Base-by-base conservation (phyloP, 257 asterid species). In the Solanum chiquidenum region DNA sequence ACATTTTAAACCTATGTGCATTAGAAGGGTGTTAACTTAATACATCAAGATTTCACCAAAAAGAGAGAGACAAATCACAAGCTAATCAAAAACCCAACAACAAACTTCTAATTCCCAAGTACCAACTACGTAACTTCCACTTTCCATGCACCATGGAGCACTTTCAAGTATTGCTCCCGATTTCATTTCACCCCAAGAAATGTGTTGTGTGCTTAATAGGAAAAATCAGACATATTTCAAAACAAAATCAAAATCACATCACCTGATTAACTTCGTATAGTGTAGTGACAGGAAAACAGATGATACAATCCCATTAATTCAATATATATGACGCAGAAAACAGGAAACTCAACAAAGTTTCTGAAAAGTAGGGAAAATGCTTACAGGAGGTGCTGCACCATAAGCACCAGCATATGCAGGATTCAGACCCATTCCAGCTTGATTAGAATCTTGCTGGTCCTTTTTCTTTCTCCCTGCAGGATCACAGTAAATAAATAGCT, bases 351-450 rank as follows among this genome's bases (percentile, higher is more conserved):
- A 40, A 38, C 35, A 66, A 64, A 40, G 23, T 66, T 71, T 34
- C 38, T 35, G 60, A 86, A 86, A 55, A 29, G 18, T 18, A 82
- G 31, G 72, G 23, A 58, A 86, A 60, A 88, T 62, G 88, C 98
- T 97, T 95, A 97, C 99, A 82, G 98, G 95, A 90, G 98, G 98
- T 58, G 98, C 91, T 76, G 93, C 92, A 68, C 98, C 99, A 90
- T 95, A 95, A 37, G 94, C 93, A 91, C 96, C 95, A 82, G 89
- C 93, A 87, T 93, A 94, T 7, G 94, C 98, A 62, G 96, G 92
- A 89, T 94, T 93, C 29, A 62, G 88, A 87, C 93, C 98, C 40
- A 83, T 92, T 69, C 94, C 94, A 76, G 94, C 95, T 87, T 94
- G 98, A 91, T 92, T 93, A 84, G 95, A 92, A 89, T 96, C 98